Base-by-base conservation (phyloP, 371 early-diverging fungal genomes). In the Coelomomyces lativittatus region DNA sequence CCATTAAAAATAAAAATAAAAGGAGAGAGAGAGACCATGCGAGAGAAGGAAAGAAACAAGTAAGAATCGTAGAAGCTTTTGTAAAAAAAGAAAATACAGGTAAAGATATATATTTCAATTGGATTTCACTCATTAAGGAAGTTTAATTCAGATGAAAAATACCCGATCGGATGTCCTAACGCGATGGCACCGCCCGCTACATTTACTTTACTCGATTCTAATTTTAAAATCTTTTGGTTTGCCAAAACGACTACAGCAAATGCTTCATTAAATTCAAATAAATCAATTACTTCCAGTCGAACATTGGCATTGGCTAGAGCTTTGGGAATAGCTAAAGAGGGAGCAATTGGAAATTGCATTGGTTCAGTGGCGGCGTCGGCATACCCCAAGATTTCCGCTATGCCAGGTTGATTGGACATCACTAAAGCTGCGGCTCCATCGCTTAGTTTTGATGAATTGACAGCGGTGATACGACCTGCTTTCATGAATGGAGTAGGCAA, bases 361-460 rank as follows among this genome's bases (percentile, higher is more conserved):
- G 47, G 47, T n/a, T 8, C 51, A 11, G 54, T 49, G 35, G 63
- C 62, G 32, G 61, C 63, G 50, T 65, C 66, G 12, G 61, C 61
- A 32, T 53, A 61, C n/a, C 60, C 56, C 34, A 52, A 35, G 37
- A 89, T 74, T 38, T 74, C 61, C 44, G 89, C 93, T 51, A 92
- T 54, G 38, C 86, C 83, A 56, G 79, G 80, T 51, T 72, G 64
- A 41, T 81, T 79, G 37, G 82, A 80, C 67, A 86, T 82, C 36
- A 95, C 82, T 41, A 97, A 37, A 23, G 91, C 91, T 31, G 91
- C 83, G 37, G 96, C 97, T 56, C 96, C 97, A 59, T 97, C 97
- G 59, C 79, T 85, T 50, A 97, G 63, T 6, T 88, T 83, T 47
- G 86, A 85, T 31, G 95, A 79, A 63, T 93, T 97, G 51, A 91